These are phyloP conservation scores for Fennellomyces sp. DNA, from an alignment of 371 early-diverging fungal genomes.

Conservation along the genomic window DNA sequence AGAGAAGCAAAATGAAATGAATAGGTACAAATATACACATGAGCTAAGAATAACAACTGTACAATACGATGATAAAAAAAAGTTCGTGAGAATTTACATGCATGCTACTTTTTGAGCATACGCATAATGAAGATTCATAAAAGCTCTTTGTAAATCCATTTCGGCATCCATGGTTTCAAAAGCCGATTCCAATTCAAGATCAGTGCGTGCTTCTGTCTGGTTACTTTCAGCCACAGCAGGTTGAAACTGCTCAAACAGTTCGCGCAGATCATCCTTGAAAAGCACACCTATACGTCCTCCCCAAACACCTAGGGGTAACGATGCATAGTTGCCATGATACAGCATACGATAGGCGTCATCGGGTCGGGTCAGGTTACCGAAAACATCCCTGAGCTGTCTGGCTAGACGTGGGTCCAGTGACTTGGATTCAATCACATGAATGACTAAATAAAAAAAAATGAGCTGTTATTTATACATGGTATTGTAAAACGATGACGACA, in stretches of 20 bases:
- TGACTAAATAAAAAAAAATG: conserved; percentile 17
- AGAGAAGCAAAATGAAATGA: background rate
- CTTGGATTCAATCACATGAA: conserved; percentile 28
- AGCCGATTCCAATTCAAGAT: conserved; percentile 25
- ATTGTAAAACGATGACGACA: background rate
- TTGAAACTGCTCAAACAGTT: conserved; percentile 22
- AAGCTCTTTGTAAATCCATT: conserved; percentile 31
- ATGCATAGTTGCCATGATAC: conserved; percentile 31
- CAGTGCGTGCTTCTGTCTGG: conserved; percentile 7
- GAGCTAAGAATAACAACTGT: background rate
- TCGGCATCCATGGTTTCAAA: conserved; percentile 32
- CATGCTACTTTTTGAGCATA: conserved; percentile 20
- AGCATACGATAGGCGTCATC: background rate
- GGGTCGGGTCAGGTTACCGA: conserved; percentile 7
- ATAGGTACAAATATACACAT: conserved; percentile 1
- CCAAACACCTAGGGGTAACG: conserved; percentile 53
- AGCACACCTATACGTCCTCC: conserved; percentile 48
- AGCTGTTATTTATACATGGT: background rate
- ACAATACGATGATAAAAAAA: background rate
- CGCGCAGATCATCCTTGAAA: conserved; percentile 42
- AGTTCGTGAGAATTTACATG: background rate
- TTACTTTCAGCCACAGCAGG: conserved; percentile 6
- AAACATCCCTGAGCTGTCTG: conserved; percentile 29
- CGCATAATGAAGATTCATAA: conserved; percentile 42
- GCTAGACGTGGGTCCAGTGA: conserved; percentile 36